Evolutionary conservation across 116 monocot species (phyloP).

Genomic region (Trichopus zeylanicus): DNA sequence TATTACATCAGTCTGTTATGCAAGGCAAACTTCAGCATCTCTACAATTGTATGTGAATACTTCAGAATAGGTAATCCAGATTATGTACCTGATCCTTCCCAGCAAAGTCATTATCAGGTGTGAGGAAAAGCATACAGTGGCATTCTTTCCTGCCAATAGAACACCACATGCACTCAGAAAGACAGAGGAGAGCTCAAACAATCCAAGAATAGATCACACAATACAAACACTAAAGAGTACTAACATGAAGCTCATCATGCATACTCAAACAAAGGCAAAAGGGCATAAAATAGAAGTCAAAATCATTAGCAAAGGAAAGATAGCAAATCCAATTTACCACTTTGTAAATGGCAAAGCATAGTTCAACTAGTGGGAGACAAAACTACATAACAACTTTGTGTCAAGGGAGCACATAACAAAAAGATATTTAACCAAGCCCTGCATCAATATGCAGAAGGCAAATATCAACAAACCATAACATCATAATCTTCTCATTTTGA

Average conservation of each 20-base stretch:
- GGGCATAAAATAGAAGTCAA: neutral
- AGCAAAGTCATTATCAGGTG: slow-evolving; percentile 93
- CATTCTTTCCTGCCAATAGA: slow-evolving; percentile 87
- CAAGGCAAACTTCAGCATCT: neutral
- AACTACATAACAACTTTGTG: neutral
- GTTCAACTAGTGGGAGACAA: neutral
- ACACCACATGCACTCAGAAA: neutral
- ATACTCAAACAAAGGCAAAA: neutral
- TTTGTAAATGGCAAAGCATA: neutral
- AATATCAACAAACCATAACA: neutral
- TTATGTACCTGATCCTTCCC: slow-evolving; percentile 75
- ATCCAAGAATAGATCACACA: too few species aligned
- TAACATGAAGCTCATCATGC: neutral
- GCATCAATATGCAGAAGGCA: neutral
- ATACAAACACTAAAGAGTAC: too few species aligned
- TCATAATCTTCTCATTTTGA: neutral
- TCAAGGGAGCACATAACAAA: neutral
- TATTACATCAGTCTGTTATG: neutral
- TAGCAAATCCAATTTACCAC: neutral
- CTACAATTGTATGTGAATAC: neutral
- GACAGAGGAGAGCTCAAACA: too few species aligned
- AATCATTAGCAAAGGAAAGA: neutral
- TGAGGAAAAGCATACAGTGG: slow-evolving; percentile 99
- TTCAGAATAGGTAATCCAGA: neutral
- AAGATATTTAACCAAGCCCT: neutral